phyloP scores from a whole-genome alignment of 2,329 filamentous ascomycete species.

The Sclerotinia subarctica region DNA sequence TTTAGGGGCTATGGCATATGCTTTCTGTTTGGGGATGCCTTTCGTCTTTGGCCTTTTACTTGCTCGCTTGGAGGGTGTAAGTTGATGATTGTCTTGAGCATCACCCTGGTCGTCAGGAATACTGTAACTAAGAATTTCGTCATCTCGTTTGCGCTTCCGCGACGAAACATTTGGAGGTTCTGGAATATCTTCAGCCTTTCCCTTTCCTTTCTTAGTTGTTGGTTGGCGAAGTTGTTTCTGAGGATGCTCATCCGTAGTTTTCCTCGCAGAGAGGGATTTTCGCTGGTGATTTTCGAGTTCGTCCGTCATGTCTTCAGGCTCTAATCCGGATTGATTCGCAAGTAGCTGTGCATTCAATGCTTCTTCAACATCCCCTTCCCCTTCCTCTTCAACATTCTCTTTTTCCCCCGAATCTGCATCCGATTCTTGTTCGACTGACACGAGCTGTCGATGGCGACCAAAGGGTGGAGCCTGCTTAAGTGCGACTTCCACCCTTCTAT shows the following conservation, averaged over 20 bases:
- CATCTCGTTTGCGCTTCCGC: constrained; percentile 5
- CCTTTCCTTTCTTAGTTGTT: neutral
- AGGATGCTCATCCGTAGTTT: neutral
- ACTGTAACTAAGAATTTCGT: neutral
- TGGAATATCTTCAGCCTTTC: neutral
- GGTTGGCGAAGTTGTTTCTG: neutral
- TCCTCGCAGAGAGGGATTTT: neutral
- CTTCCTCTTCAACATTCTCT: neutral
- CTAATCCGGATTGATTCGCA: neutral
- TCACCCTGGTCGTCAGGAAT: neutral
- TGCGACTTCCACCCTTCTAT: neutral
- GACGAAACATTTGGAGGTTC: neutral
- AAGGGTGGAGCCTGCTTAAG: neutral
- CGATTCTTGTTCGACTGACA: neutral
- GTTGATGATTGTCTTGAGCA: neutral
- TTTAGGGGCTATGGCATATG: constrained; percentile 3
- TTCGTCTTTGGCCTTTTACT: neutral
- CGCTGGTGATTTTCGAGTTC: constrained; percentile 1
- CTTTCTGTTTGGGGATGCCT: neutral
- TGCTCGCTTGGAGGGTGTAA: neutral
- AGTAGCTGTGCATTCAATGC: neutral
- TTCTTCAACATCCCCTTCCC: neutral
- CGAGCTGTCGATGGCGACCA: neutral
- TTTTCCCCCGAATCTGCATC: neutral
- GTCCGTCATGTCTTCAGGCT: constrained; percentile 1